Base-by-base conservation (phyloP, 768 basidiomycete species). In the Leucocoprinus birnbaumii region DNA sequence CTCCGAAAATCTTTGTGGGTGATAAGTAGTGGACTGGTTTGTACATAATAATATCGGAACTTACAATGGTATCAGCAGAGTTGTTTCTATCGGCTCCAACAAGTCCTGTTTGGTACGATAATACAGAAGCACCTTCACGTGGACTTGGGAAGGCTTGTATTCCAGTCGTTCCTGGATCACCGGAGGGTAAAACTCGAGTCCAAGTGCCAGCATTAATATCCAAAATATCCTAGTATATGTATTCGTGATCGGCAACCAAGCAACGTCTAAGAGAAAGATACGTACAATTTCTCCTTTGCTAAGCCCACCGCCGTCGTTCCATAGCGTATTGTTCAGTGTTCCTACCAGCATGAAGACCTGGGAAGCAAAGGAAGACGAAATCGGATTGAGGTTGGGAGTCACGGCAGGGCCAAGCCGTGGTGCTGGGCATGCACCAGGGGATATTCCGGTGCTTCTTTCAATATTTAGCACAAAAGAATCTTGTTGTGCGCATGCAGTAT, bases 261-360 rank as follows among this genome's bases (percentile, higher is more conserved):
- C 34, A 40, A 47, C 37, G 46, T 43, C 24, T 11, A 25, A 51
- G 47, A 45, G 41, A 51, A 19, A 27, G 55, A 16, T 21, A 68
- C 84, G 63, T 64, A 86, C 90, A 52, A 93, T 82, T 77, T 92
- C 91, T 31, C 91, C 91, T 1, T 73, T 71, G n/a, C 72, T 66
- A 16, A 84, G 72, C 1, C 83, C 83, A 26, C 74, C 77, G 35
- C 74, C 77, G 64, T 91, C 90, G 47, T 86, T 63, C 90, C 89
- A 92, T 46, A 73, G 62, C 6, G 83, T 78, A 8, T 71, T 65
- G 63, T 92, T 78, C 53, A 88, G 82, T 5, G 78, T 80, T 8
- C 91, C 90, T 21, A 90, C 75, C 27, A 90, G 65, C 48, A 90
- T 73, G 61, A 91, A 84, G 19, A 82, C 80, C 62, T 93, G 90